These are phyloP conservation scores for Pachysolen tannophilus DNA, from an alignment of 805 yeast genomes.

Conservation along the genomic window DNA sequence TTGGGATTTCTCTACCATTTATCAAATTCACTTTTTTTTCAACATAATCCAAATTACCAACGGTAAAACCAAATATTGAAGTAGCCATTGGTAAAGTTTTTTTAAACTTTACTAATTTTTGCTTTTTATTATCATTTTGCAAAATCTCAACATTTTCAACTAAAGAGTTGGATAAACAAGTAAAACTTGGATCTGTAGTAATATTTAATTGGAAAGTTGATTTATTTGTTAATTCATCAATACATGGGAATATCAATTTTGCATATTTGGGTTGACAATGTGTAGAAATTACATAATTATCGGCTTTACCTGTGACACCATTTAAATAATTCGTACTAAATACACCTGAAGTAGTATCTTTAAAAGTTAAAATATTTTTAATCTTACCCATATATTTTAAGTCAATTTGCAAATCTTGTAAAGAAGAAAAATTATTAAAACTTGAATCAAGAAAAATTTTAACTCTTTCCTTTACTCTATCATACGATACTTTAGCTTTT, in stretches of 20 bases:
- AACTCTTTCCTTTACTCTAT: conserved; percentile 32
- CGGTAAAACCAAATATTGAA: conserved; percentile 58
- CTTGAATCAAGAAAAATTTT: conserved; percentile 19
- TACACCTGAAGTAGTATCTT: conserved; percentile 54
- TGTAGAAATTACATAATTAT: conserved; percentile 52
- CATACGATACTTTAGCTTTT: conserved; percentile 24
- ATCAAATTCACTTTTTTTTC: conserved; percentile 25
- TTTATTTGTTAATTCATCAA: conserved; percentile 57
- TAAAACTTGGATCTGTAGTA: conserved; percentile 34
- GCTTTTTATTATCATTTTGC: conserved; percentile 21
- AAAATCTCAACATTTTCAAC: conserved; percentile 20
- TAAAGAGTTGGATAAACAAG: conserved; percentile 43
- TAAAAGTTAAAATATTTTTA: conserved; percentile 39
- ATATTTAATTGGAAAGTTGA: conserved; percentile 42
- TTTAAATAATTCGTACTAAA: conserved; percentile 61
- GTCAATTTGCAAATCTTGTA: conserved; percentile 14
- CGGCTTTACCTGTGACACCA: conserved; percentile 37
- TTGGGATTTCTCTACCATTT: conserved; percentile 26
- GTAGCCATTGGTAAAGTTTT: conserved; percentile 52
- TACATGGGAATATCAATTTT: conserved; percentile 54
- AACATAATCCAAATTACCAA: conserved; percentile 58
- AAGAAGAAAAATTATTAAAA: conserved; percentile 11
- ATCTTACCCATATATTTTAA: conserved; percentile 44
- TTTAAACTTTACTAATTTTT: conserved; percentile 37
- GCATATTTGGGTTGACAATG: conserved; percentile 69